phyloP scores from a whole-genome alignment of 2,329 filamentous ascomycete species.

The Geoglossum cookeanum region DNA sequence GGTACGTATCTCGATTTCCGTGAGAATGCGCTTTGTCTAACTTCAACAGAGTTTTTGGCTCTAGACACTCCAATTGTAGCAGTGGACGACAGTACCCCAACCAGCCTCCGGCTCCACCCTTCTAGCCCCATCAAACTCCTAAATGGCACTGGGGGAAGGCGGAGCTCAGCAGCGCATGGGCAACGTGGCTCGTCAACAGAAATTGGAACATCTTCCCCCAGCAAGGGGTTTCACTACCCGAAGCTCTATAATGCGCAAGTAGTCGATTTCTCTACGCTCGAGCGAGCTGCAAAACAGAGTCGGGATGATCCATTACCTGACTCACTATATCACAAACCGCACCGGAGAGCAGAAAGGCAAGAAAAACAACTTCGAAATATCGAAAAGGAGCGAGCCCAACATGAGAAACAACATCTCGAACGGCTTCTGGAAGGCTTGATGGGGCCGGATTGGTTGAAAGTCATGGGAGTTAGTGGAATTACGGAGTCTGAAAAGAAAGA shows the following conservation, averaged over 20 bases:
- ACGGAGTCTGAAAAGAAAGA: constrained; percentile 73
- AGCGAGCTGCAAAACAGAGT: constrained; percentile 17
- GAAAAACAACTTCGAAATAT: constrained; percentile 51
- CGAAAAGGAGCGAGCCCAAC: constrained; percentile 44
- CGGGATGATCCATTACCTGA: constrained; percentile 36
- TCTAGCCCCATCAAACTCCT: neutral
- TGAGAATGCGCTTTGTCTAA: constrained; percentile 9
- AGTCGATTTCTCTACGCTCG: constrained; percentile 24
- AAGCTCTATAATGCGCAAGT: constrained; percentile 15
- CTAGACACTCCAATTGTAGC: constrained; percentile 55
- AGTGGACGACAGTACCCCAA: constrained; percentile 31
- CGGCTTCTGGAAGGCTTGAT: constrained; percentile 61
- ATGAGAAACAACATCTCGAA: constrained; percentile 47
- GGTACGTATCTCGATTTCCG: constrained; percentile 27
- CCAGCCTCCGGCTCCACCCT: neutral
- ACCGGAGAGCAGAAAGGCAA: constrained; percentile 41
- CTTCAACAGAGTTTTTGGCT: constrained; percentile 47
- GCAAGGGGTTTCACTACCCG: constrained; percentile 2
- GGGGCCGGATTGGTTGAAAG: constrained; percentile 79
- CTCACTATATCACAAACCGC: constrained; percentile 35
- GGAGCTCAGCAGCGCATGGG: constrained; percentile 3
- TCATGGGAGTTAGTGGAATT: constrained; percentile 73
- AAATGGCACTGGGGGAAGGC: neutral
- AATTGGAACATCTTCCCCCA: constrained; percentile 5
- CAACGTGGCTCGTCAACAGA: constrained; percentile 1